Evolutionary conservation across 768 basidiomycete species (phyloP).

Genomic region (Butyriboletus loyo): DNA sequence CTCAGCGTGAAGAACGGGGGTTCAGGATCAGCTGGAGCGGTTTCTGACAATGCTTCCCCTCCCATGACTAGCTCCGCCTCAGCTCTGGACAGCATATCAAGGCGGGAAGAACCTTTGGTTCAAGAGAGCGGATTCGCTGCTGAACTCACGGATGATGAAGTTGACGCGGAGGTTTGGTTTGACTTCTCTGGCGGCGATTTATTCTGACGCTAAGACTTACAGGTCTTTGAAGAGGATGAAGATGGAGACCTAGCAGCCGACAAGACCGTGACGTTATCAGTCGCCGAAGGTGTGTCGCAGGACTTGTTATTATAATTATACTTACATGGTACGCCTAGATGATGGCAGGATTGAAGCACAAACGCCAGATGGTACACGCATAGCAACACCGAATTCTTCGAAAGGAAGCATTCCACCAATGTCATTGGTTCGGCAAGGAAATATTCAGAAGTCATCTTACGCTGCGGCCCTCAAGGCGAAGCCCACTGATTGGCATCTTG

Average conservation of each 20-base stretch:
- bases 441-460: slow-evolving; percentile 63
- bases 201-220: slow-evolving; percentile 13
- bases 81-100: slow-evolving; percentile 25
- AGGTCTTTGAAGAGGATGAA: slow-evolving; percentile 85
- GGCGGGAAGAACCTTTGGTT: slow-evolving; percentile 50
- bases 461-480: slow-evolving; percentile 92
- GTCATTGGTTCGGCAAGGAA: slow-evolving; percentile 32
- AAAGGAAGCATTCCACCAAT: slow-evolving; percentile 43
- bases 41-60: slow-evolving; percentile 13
- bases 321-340: slow-evolving; percentile 45
- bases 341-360: slow-evolving; percentile 94
- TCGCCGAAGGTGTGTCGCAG: slow-evolving; percentile 64
- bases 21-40: slow-evolving; percentile 11
- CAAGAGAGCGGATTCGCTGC: slow-evolving; percentile 62
- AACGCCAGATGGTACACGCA: slow-evolving; percentile 93
- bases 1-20: slow-evolving; percentile 65
- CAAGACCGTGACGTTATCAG: slow-evolving; percentile 82
- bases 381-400: slow-evolving; percentile 76
- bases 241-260: slow-evolving; percentile 73
- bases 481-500: slow-evolving; percentile 94
- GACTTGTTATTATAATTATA: background rate
- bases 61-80: slow-evolving; percentile 26
- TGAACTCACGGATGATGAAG: slow-evolving; percentile 81
- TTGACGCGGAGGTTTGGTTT: slow-evolving; percentile 65
- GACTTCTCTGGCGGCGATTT: background rate